Evolutionary conservation across 495 filamentous ascomycete species (phyloP), one percentile per base, ranked within the genome.

Genomic region (Stereocaulon alpinum): DNA sequence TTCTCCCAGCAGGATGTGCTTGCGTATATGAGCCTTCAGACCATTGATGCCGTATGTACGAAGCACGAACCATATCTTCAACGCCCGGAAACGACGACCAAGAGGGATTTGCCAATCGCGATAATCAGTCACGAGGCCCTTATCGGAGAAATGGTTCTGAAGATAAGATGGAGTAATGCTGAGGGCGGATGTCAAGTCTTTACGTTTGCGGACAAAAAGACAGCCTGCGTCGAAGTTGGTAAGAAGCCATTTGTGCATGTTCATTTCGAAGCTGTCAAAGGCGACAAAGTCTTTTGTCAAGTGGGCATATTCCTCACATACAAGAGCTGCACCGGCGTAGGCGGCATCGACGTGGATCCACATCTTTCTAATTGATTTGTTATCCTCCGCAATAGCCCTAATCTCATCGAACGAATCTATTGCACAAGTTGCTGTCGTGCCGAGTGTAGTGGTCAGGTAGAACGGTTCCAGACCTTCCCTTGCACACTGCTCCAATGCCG

Each of bases 341-440:
- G 92, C 93, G 3, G 90, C 93, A 73, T 96, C 93, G n/a, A 96
- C 82, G 69, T 98, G 93, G 34, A 96, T 85, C 93, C 93, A 98
- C 41, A 91, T 78, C 7, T 59, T 32, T 18, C 53, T 32, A 1
- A 34, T 43, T 10, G 73, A 70, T 9, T 79, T 80, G 54, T 81
- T 80, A 57, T 86, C 84, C 41, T 75, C 72, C 30, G 87, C 72
- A 3, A 86, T 77, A 2, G 76, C 74, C 22, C 80, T 80, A 67
- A 96, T 85, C 50, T 85, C 85, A 0, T 71, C 74, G 64, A 94
- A 87, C 43, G 86, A 81, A 74, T 98, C 93, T 34, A 92, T 75
- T 4, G 88, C 88, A 70, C 93, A 96, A 0, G 89, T 88, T 49
- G 86, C 82, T 5, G 93, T 98, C 0, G 89, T 93, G 41, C 93